phyloP scores from a whole-genome alignment of 441 rosid genomes.

The Pelargonium myrrhifolium region DNA sequence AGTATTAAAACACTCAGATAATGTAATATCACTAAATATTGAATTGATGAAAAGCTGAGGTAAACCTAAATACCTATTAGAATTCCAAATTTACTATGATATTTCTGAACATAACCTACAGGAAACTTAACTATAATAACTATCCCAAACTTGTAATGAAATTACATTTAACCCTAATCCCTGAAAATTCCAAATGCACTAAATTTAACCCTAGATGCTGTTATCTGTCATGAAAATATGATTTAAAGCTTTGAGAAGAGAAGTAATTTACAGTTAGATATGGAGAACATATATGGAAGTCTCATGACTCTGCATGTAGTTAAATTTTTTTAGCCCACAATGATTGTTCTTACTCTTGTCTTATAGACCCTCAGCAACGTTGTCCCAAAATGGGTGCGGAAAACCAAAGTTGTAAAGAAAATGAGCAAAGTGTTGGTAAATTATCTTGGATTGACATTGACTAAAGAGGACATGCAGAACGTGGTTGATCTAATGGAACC shows the following conservation, averaged over 20 bases:
- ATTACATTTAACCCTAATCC: background rate
- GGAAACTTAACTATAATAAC: too few species aligned
- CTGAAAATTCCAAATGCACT: background rate
- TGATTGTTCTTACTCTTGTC: background rate
- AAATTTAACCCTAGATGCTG: background rate
- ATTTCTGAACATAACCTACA: too few species aligned
- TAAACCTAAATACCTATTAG: too few species aligned
- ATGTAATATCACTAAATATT: too few species aligned
- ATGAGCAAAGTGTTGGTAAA: conserved; percentile 74
- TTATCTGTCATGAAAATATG: background rate
- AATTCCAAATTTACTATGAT: too few species aligned
- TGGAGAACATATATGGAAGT: background rate
- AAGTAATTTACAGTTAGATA: background rate
- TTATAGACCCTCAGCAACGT: conserved; percentile 54
- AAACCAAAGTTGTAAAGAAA: conserved; percentile 47
- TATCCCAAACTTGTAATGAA: too few species aligned
- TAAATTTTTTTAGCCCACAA: background rate
- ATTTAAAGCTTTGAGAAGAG: background rate
- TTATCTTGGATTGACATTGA: conserved; percentile 84
- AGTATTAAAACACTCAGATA: too few species aligned
- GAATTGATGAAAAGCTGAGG: too few species aligned
- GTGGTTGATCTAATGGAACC: conserved; percentile 99
- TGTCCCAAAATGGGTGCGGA: conserved; percentile 66
- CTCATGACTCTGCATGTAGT: background rate
- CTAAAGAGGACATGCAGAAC: conserved; percentile 70